A percentile compares a stretch with the other conserved stretches of the same genome.
These are phyloP conservation scores for Backusella psychrophila DNA, from an alignment of 192 early-diverging fungal genomes.

Conservation along the genomic window DNA sequence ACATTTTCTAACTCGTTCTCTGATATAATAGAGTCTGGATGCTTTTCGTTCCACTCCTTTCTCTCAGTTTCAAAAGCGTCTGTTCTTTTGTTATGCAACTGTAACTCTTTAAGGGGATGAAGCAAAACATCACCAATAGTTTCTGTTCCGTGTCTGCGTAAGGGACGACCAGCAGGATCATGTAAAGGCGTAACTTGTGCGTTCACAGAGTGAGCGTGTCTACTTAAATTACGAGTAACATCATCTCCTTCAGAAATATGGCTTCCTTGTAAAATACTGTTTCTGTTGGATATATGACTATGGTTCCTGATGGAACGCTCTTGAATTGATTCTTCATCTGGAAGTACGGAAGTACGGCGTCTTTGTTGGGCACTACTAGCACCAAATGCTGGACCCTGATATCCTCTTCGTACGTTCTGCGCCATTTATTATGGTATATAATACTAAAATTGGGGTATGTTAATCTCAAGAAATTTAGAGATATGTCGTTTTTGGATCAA, in stretches of 20 bases:
- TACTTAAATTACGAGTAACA: neutral
- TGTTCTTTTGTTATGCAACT: conserved; percentile 17
- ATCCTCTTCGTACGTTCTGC: neutral
- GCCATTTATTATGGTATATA: conserved; percentile 9
- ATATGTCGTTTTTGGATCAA: neutral
- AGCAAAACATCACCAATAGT: conserved; percentile 34
- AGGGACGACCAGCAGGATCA: conserved; percentile 19
- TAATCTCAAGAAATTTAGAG: neutral
- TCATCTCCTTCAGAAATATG: neutral
- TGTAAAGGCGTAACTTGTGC: conserved; percentile 5
- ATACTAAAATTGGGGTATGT: conserved; percentile 1
- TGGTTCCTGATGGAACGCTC: no score
- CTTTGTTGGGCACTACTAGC: neutral
- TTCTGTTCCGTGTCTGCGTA: conserved; percentile 28
- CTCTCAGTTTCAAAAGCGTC: conserved; percentile 23
- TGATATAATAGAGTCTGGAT: neutral
- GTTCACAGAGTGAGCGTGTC: neutral
- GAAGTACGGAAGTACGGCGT: neutral
- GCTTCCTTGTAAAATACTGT: neutral
- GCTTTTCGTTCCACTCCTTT: conserved; percentile 17
- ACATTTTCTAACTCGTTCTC: neutral
- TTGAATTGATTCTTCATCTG: neutral
- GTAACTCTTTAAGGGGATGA: conserved; percentile 25
- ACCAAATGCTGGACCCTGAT: conserved; percentile 11
- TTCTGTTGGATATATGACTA: conserved; percentile 2